These are phyloP conservation scores for Aspergillus sparsus DNA, from an alignment of 495 filamentous ascomycete species.

Conservation along the genomic window DNA sequence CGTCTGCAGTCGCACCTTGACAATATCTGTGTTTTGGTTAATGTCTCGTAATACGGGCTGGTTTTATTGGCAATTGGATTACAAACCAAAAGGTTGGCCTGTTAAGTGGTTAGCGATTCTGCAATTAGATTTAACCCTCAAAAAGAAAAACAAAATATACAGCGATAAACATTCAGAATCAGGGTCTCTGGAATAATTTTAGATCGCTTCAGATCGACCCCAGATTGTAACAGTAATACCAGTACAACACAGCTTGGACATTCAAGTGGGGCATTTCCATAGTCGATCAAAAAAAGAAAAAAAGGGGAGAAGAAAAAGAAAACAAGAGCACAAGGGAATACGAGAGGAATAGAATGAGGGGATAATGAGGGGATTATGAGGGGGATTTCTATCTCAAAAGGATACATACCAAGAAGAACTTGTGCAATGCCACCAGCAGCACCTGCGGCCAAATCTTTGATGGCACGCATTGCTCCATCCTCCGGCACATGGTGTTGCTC, in stretches of 20 bases:
- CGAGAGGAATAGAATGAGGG: not conserved
- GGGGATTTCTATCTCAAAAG: not conserved
- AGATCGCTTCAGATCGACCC: not conserved
- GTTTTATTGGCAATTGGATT: not conserved
- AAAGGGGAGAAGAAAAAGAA: not conserved
- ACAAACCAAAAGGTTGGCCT: slow-evolving; percentile 90
- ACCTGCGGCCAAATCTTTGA: slow-evolving; percentile 90
- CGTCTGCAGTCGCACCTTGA: slow-evolving; percentile 97
- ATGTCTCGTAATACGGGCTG: slow-evolving; percentile 1
- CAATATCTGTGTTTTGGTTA: slow-evolving; percentile 67
- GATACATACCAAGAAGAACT: slow-evolving; percentile 81
- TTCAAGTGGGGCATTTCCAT: not conserved
- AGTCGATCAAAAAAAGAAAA: slow-evolving; percentile 5
- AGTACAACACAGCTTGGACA: not conserved
- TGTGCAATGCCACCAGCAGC: slow-evolving; percentile 92
- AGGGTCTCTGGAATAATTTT: too few relatives aligned
- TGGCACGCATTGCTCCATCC: slow-evolving; percentile 54
- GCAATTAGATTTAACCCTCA: too few relatives aligned
- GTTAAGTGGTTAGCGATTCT: slow-evolving; percentile 32
- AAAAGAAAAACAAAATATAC: too few relatives aligned
- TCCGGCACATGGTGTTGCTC: slow-evolving; percentile 45
- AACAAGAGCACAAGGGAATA: not conserved
- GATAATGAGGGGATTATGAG: not conserved
- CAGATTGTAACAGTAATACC: not conserved
- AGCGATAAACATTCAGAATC: too few relatives aligned